Evolutionary conservation across 2,329 filamentous ascomycete species (phyloP), one percentile per base, ranked within the genome.

Genomic region (Dryadomyces quercus-mongolicae): DNA sequence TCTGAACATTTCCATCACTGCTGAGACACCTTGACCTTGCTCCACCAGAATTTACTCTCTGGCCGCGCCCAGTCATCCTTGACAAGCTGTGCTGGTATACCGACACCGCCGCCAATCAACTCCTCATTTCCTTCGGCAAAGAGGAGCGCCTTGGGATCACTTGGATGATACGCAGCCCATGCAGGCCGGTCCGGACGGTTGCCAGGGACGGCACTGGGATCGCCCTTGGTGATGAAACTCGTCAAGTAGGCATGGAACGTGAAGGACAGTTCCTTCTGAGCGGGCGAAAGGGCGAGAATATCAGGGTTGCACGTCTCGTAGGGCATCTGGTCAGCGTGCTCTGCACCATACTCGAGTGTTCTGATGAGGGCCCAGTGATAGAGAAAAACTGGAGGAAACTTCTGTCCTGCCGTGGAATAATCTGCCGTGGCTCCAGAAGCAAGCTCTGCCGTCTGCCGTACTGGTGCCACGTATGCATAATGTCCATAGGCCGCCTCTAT

Each of bases 331-430:
- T 75, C 73, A 0, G 61, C 74, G 55, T 77, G 75, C 15, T 68
- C 70, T 0, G 75, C 74, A 0, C 74, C 71, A 8, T 68, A 67
- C 12, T 70, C 58, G 1, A 74, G 60, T 0, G 67, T 71, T 4
- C 67, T 67, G 3, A 72, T 68, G 0, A 76, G 61, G 0, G 76
- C 77, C 77, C 77, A 78, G 60, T 76, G 74, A 56, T 79, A 78
- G 3, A 78, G 61, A 49, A 73, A 78, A 0, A 77, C 70, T 0
- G 74, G 25, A 74, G 34, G n/a, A 15, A 12, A 5, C n/a, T 36
- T 31, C 25, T 31, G 4, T 31, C 25, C 25, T 4, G 4, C 4
- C 8, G 25, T 31, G 25, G 25, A 4, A 31, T 31, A 31, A 4
- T 31, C 25, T 31, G 25, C 25, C 25, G 25, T 31, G 4, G 25